Percentiles rank a stretch among this genome's conserved stretches.
Conservation (phyloP, 2,329 filamentous ascomycete genomes). For the Colletotrichum lupini region DNA sequence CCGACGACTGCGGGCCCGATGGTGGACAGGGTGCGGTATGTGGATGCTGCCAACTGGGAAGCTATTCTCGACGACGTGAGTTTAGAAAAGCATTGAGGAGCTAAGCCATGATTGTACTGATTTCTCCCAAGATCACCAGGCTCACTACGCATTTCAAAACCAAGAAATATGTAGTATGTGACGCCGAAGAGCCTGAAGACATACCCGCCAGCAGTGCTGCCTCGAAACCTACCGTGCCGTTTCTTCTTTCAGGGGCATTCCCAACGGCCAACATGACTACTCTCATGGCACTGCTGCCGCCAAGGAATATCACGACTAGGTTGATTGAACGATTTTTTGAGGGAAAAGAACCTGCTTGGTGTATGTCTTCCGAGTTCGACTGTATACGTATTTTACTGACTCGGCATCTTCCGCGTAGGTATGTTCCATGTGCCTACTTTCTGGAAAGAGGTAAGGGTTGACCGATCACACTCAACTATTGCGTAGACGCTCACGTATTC, state of each 20-base stretch:
- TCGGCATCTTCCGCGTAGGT: slow-evolving; percentile 21
- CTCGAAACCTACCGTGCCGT: slow-evolving; percentile 34
- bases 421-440: slow-evolving; percentile 46
- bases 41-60: slow-evolving; percentile 45
- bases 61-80: slow-evolving; percentile 44
- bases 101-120: slow-evolving; percentile 6
- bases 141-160: slow-evolving; percentile 39
- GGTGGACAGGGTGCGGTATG: slow-evolving; percentile 41
- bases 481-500: slow-evolving; percentile 7
- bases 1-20: slow-evolving; percentile 35
- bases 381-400: neutral
- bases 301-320: slow-evolving; percentile 38
- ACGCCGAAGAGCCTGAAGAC: slow-evolving; percentile 36
- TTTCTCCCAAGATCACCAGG: slow-evolving; percentile 35
- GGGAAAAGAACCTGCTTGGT: slow-evolving; percentile 41
- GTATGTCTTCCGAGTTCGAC: neutral
- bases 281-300: slow-evolving; percentile 39
- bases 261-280: slow-evolving; percentile 36
- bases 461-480: neutral
- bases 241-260: slow-evolving; percentile 41
- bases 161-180: slow-evolving; percentile 20
- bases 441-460: slow-evolving; percentile 28
- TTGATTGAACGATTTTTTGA: slow-evolving; percentile 44
- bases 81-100: neutral
- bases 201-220: slow-evolving; percentile 31